phyloP scores from a whole-genome alignment of 169 alveolate species.

The Theileria annulata region DNA sequence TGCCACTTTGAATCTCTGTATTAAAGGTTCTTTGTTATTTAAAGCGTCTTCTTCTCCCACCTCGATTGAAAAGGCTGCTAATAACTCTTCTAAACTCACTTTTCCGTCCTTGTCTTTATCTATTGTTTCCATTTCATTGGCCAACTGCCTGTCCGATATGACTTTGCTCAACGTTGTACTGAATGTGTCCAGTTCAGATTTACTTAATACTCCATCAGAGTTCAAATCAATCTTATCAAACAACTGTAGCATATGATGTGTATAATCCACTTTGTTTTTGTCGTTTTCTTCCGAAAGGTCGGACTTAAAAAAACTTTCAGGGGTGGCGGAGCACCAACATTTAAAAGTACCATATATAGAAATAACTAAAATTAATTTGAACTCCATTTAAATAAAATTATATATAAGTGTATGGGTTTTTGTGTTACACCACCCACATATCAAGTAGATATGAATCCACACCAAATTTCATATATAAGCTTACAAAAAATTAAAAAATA shows the following conservation, averaged over 20 bases:
- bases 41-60: conserved; percentile 69
- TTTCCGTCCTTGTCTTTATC: conserved; percentile 76
- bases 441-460: not conserved
- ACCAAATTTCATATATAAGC: not conserved
- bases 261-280: not conserved
- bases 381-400: not conserved
- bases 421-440: not conserved
- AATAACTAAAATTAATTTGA: not conserved
- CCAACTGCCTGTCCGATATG: conserved; percentile 71
- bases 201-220: conserved; percentile 5
- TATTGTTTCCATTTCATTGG: conserved; percentile 71
- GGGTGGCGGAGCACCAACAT: not conserved
- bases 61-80: conserved; percentile 68
- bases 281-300: not conserved
- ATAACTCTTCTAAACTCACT: conserved; percentile 67
- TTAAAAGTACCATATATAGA: not conserved
- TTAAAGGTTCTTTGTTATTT: conserved; percentile 64
- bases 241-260: conserved; percentile 2
- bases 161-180: conserved; percentile 46
- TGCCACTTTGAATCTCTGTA: conserved; percentile 70
- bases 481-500: not conserved
- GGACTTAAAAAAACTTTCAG: not conserved
- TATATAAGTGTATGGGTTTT: not conserved
- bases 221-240: conserved; percentile 9
- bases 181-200: conserved; percentile 57